phyloP scores from a whole-genome alignment of 2,329 filamentous ascomycete genomes.

The Talaromyces sp. region DNA sequence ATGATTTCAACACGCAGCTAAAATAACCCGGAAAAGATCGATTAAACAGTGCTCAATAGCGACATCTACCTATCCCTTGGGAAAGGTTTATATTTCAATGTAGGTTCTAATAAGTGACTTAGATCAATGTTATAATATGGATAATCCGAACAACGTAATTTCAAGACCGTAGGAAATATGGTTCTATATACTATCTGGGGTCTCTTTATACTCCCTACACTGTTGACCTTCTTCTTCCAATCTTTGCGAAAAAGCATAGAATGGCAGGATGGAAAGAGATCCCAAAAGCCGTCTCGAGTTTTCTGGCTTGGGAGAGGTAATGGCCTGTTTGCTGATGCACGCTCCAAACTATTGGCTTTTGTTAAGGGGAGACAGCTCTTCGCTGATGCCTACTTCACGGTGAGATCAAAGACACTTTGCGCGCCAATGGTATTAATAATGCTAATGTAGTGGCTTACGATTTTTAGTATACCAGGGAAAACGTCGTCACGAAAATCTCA shows the following conservation, averaged over 20 bases:
- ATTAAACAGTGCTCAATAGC: no score
- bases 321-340: not conserved
- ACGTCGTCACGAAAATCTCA: no score
- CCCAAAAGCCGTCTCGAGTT: not conserved
- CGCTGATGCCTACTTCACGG: not conserved
- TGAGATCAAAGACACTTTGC: not conserved
- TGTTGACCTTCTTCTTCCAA: not conserved
- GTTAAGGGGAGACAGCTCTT: not conserved
- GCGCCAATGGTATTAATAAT: not conserved
- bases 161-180: not conserved
- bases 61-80: no score
- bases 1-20: no score
- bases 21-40: no score
- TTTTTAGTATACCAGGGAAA: no score
- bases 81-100: no score
- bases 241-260: not conserved
- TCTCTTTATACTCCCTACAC: not conserved
- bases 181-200: not conserved
- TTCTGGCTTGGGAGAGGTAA: conserved; percentile 2
- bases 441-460: no score
- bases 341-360: not conserved
- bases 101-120: no score
- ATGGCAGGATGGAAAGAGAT: not conserved
- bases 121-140: no score
- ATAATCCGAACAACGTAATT: not conserved